phyloP scores from a whole-genome alignment of 306 rosid genomes.

The Dryas octopetala region DNA sequence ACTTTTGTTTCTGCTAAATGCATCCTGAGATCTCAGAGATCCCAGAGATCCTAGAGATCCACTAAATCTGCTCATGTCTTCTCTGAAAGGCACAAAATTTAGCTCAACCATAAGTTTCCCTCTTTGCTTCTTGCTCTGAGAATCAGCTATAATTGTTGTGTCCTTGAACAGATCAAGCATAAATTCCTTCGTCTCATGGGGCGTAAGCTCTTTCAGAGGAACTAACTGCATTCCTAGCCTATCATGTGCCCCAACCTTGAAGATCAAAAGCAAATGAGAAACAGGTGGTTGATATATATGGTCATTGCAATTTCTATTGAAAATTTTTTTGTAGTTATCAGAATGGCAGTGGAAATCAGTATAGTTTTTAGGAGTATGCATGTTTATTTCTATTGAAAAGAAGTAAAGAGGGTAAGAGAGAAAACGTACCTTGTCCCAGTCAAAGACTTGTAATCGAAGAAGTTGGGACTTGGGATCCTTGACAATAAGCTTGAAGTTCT shows the following conservation, averaged over 20 bases:
- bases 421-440: conserved; percentile 85
- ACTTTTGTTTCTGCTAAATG: conserved; percentile 39
- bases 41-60: conserved; percentile 7
- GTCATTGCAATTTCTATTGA: too few species aligned
- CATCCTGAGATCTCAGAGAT: too few species aligned
- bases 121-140: conserved; percentile 55
- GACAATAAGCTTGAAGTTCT: conserved; percentile 75
- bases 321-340: too few species aligned
- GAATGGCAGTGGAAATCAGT: too few species aligned
- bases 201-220: conserved; percentile 66
- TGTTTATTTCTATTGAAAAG: background rate
- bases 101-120: conserved; percentile 74
- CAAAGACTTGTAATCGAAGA: conserved; percentile 77
- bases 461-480: conserved; percentile 78
- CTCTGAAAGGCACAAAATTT: conserved; percentile 78
- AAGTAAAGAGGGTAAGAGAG: conserved; percentile 4
- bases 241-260: conserved; percentile 83
- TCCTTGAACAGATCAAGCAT: conserved; percentile 75
- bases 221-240: conserved; percentile 74
- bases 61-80: conserved; percentile 52
- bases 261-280: conserved; percentile 12
- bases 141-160: conserved; percentile 35
- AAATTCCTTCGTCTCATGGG: conserved; percentile 58
- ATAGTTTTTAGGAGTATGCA: too few species aligned
- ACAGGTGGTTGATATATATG: background rate